These are phyloP conservation scores for Alternaria conjuncta DNA, from an alignment of 2,329 filamentous ascomycete species.

Conservation along the genomic window DNA sequence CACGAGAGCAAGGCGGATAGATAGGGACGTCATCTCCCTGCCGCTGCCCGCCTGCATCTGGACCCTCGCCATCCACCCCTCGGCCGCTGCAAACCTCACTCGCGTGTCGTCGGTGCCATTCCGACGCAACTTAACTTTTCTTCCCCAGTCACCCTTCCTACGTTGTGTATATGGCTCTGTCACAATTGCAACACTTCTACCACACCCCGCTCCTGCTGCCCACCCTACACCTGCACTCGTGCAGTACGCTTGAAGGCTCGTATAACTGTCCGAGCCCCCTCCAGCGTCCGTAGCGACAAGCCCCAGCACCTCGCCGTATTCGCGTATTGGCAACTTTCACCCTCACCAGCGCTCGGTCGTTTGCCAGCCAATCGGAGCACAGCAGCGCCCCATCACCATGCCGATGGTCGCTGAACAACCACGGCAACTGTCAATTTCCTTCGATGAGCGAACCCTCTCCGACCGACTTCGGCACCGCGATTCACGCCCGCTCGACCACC, in stretches of 20 bases:
- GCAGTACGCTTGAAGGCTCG: slow-evolving; percentile 29
- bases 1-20: neutral
- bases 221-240: slow-evolving; percentile 24
- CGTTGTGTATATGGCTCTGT: slow-evolving; percentile 44
- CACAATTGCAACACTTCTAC: slow-evolving; percentile 25
- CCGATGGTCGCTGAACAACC: slow-evolving; percentile 21
- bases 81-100: neutral
- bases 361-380: slow-evolving; percentile 16
- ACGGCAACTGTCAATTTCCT: slow-evolving; percentile 27
- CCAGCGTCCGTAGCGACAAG: slow-evolving; percentile 40
- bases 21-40: slow-evolving; percentile 14
- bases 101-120: slow-evolving; percentile 1
- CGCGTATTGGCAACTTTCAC: slow-evolving; percentile 9
- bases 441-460: slow-evolving; percentile 27
- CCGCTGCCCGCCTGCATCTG: neutral
- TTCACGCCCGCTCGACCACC: slow-evolving; percentile 35
- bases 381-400: slow-evolving; percentile 27
- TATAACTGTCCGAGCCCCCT: slow-evolving; percentile 46
- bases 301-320: slow-evolving; percentile 12
- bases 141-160: neutral
- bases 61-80: neutral
- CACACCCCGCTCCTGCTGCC: slow-evolving; percentile 27
- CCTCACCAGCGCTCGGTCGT: neutral
- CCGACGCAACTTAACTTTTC: neutral
- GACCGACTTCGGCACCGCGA: slow-evolving; percentile 34